These are phyloP conservation scores for Porpolomopsis calyptriformis DNA, from an alignment of 768 basidiomycete genomes.

Conservation along the genomic window DNA sequence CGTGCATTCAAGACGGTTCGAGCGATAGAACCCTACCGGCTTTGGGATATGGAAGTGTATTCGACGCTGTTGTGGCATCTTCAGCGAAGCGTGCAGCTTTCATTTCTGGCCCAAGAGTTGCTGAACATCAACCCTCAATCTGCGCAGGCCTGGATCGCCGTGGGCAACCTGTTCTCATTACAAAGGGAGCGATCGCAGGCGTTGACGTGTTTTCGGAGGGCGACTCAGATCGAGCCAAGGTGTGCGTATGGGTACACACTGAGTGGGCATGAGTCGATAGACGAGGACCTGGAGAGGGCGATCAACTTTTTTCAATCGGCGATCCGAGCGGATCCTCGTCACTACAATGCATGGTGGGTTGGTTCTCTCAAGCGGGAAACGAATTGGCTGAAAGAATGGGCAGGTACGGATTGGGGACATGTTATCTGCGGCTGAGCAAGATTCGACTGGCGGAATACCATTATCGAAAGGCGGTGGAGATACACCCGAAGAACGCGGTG, in stretches of 20 bases:
- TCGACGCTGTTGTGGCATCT: slow-evolving; percentile 96
- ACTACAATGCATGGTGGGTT: slow-evolving; percentile 96
- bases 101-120: slow-evolving; percentile 87
- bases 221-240: slow-evolving; percentile 76
- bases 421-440: slow-evolving; percentile 92
- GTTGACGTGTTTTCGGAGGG: slow-evolving; percentile 87
- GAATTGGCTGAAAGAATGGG: slow-evolving; percentile 21
- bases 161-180: slow-evolving; percentile 91
- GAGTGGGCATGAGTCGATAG: slow-evolving; percentile 92
- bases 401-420: slow-evolving; percentile 98
- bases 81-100: slow-evolving; percentile 71
- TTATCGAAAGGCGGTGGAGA: slow-evolving; percentile 82
- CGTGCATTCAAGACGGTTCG: slow-evolving; percentile 79
- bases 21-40: slow-evolving; percentile 76
- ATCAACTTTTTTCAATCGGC: slow-evolving; percentile 88
- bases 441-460: slow-evolving; percentile 91
- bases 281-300: slow-evolving; percentile 90
- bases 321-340: slow-evolving; percentile 80
- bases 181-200: slow-evolving; percentile 92
- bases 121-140: slow-evolving; percentile 75
- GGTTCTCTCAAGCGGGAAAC: slow-evolving; percentile 12
- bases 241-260: slow-evolving; percentile 96
- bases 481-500: slow-evolving; percentile 94
- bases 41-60: slow-evolving; percentile 92
- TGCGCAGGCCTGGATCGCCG: slow-evolving; percentile 89